Evolutionary conservation across 306 rosid species (phyloP), one percentile per base, ranked within the genome.

Genomic region (Acmispon strigosus): DNA sequence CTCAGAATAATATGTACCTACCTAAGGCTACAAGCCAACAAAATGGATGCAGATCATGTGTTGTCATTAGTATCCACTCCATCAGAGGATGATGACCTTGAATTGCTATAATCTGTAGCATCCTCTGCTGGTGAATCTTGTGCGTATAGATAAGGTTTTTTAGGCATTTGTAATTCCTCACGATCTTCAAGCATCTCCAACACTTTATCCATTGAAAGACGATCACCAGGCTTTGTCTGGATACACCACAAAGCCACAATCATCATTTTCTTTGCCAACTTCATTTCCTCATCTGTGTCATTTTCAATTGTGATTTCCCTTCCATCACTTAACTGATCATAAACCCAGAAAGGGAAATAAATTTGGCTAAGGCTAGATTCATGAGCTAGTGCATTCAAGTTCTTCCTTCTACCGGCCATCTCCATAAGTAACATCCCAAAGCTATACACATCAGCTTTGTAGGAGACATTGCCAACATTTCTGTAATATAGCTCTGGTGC

Each of bases 341-440:
- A 62, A 39, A 77, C 65, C 85, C 77, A 82, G 1, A 47, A 61
- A 10, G 82, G 82, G 22, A 51, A 82, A 57, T 61, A 63, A 10
- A 39, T 3, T 41, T 67, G 82, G 53, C 77, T 82, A 0, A 76
- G 80, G 53, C 77, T 82, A 0, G 79, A 66, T 13, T 77, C 13
- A 15, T 81, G 72, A 12, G 44, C 57, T 11, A 16, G 4, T 15
- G 69, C 45, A 58, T 78, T 59, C 34, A 51, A 59, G 4, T 54
- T 78, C 51, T 58, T 82, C 45, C 75, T 82, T 16, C 72, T 70
- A 8, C 63, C 3, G 0, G 77, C 67, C 27, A 78, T 78, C 43
- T 82, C 83, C 63, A 82, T 50, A 4, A 82, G 15, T 13, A 82
- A 41, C 74, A 77, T n/a, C n/a, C n/a, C n/a, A n/a, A n/a, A n/a